Evolutionary conservation across 2,329 filamentous ascomycete genomes (phyloP).

Genomic region (Stemphylium vesicarium): DNA sequence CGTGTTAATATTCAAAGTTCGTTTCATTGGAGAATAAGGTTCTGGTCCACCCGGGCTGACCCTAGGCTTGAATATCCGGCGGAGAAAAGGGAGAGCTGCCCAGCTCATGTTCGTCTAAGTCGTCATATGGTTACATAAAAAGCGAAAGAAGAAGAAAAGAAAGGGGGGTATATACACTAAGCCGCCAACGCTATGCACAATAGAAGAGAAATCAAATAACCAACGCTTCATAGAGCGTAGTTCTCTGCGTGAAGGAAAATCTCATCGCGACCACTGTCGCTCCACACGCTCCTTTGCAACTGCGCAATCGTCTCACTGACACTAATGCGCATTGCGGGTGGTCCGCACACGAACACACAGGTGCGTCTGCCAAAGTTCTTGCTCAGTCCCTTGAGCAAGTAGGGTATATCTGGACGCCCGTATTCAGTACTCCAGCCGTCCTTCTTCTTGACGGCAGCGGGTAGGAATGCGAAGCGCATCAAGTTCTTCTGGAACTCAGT

Average conservation of each 20-base stretch:
- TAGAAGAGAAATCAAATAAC: slow-evolving; percentile 9
- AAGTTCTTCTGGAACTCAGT: slow-evolving; percentile 87
- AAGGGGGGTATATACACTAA: slow-evolving; percentile 29
- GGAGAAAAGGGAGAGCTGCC: slow-evolving; percentile 8
- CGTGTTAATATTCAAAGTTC: background rate
- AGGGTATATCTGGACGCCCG: slow-evolving; percentile 84
- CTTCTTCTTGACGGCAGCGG: slow-evolving; percentile 56
- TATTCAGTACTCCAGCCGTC: slow-evolving; percentile 93
- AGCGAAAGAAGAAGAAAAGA: slow-evolving; percentile 15
- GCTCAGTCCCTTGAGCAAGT: slow-evolving; percentile 83
- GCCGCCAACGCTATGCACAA: slow-evolving; percentile 39
- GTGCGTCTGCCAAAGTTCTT: slow-evolving; percentile 81
- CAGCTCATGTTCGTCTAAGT: slow-evolving; percentile 1
- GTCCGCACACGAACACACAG: slow-evolving; percentile 92
- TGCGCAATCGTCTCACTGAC: slow-evolving; percentile 85
- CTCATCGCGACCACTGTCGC: slow-evolving; percentile 78
- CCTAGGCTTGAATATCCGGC: slow-evolving; percentile 12
- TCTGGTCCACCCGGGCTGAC: background rate
- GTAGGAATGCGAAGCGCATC: slow-evolving; percentile 88
- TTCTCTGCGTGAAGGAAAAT: slow-evolving; percentile 96
- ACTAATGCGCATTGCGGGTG: slow-evolving; percentile 83
- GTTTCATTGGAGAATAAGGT: background rate
- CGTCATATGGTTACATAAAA: slow-evolving; percentile 19
- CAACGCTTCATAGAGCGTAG: slow-evolving; percentile 72
- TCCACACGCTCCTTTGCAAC: slow-evolving; percentile 84